Percentiles rank a stretch among this genome's conserved stretches.
These are phyloP conservation scores for Xerocomellus dryophilus DNA, from an alignment of 768 basidiomycete species.

Conservation along the genomic window DNA sequence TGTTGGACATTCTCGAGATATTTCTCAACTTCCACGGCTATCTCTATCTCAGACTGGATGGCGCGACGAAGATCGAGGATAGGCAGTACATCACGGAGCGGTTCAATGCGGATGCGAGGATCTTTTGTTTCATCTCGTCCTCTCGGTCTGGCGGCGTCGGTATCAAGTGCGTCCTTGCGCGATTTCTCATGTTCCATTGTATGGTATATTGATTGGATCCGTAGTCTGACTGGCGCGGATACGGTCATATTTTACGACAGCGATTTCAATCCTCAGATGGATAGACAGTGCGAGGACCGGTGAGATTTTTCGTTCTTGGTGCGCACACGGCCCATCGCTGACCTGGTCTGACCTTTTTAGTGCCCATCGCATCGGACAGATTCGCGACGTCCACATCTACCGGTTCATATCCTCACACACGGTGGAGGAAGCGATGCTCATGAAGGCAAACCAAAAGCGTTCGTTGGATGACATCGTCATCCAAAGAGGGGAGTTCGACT, in stretches of 20 bases:
- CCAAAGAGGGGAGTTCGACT: slow-evolving; percentile 92
- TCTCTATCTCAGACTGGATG: slow-evolving; percentile 91
- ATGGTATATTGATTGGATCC: slow-evolving; percentile 15
- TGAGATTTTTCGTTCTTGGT: slow-evolving; percentile 30
- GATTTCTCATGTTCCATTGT: slow-evolving; percentile 15
- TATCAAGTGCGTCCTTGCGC: slow-evolving; percentile 68
- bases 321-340: neutral
- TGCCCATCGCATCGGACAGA: slow-evolving; percentile 98
- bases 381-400: slow-evolving; percentile 94
- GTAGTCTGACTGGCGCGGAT: slow-evolving; percentile 80
- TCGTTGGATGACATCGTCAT: slow-evolving; percentile 89
- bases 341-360: slow-evolving; percentile 36
- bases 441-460: slow-evolving; percentile 97
- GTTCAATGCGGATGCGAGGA: slow-evolving; percentile 73
- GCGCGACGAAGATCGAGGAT: slow-evolving; percentile 93
- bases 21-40: slow-evolving; percentile 93
- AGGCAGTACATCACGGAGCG: slow-evolving; percentile 87
- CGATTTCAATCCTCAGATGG: slow-evolving; percentile 98
- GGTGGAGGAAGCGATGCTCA: slow-evolving; percentile 94
- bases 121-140: slow-evolving; percentile 88
- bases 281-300: slow-evolving; percentile 94
- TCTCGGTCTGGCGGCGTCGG: slow-evolving; percentile 83
- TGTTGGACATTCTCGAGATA: slow-evolving; percentile 90
- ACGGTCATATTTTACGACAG: slow-evolving; percentile 98
- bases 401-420: slow-evolving; percentile 88